Evolutionary conservation across 106 monocot species (phyloP).

Genomic region (Agapanthus africanus): DNA sequence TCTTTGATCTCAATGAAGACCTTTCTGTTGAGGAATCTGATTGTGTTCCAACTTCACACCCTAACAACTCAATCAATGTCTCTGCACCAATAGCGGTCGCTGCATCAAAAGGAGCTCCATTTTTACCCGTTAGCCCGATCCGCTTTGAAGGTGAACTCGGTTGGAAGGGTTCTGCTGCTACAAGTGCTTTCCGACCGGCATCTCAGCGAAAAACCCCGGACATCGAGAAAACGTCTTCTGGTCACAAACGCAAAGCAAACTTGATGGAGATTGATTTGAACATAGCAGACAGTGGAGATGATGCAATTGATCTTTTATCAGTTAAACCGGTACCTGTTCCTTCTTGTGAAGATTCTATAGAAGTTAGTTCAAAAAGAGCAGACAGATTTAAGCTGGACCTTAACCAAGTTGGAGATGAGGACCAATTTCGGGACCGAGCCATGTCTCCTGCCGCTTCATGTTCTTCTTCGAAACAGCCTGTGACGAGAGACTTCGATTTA

Average conservation of each 20-base stretch:
- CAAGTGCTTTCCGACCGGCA: conserved; percentile 77
- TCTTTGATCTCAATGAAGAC: conserved; percentile 76
- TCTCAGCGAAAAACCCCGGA: conserved; percentile 56
- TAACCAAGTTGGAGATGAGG: conserved; percentile 56
- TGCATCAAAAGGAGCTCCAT: conserved; percentile 59
- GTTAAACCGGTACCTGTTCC: conserved; percentile 26
- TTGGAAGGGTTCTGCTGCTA: conserved; percentile 86
- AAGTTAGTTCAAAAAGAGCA: conserved; percentile 53
- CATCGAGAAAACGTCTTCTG: conserved; percentile 29
- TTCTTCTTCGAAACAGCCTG: conserved; percentile 28
- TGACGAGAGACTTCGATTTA: conserved; percentile 53
- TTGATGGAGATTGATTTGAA: conserved; percentile 65
- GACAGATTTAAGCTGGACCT: conserved; percentile 67
- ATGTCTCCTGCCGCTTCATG: conserved; percentile 9
- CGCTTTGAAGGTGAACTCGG: conserved; percentile 61
- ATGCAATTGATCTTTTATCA: conserved; percentile 8
- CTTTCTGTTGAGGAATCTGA: conserved; percentile 33
- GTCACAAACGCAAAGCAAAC: conserved; percentile 24
- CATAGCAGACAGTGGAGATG: conserved; percentile 36
- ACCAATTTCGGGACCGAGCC: conserved; percentile 10
- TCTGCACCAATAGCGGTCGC: conserved; percentile 52
- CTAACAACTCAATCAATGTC: conserved; percentile 22
- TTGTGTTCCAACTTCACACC: conserved; percentile 1
- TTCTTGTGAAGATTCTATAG: conserved; percentile 50
- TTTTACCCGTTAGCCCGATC: conserved; percentile 32